phyloP scores from a whole-genome alignment of 495 filamentous ascomycete genomes.

The Aspergillus avenaceus region DNA sequence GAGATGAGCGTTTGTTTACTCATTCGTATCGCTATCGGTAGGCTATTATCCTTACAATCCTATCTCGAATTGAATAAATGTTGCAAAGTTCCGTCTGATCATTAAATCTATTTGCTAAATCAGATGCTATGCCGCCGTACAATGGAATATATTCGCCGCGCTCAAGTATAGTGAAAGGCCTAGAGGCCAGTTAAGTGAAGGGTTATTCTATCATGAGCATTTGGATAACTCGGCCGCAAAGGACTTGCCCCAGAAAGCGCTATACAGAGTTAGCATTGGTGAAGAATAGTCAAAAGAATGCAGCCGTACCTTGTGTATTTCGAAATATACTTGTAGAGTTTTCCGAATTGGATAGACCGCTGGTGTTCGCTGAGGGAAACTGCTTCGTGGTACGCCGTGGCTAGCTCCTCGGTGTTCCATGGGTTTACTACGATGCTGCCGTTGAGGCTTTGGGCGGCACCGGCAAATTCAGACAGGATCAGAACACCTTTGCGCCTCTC shows the following conservation, averaged over 20 bases:
- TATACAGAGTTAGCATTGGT: slow-evolving; percentile 25
- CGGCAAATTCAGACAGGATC: slow-evolving; percentile 93
- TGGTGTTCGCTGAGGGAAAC: slow-evolving; percentile 90
- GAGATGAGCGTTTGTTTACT: too few species aligned
- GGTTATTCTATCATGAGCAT: background rate
- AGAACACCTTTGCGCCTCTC: slow-evolving; percentile 82
- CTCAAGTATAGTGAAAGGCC: background rate
- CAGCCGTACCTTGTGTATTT: slow-evolving; percentile 76
- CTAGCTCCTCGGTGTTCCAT: slow-evolving; percentile 95
- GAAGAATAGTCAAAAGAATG: background rate
- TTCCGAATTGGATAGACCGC: slow-evolving; percentile 77
- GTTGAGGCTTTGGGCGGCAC: slow-evolving; percentile 88
- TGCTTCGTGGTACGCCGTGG: slow-evolving; percentile 86
- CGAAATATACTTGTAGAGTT: slow-evolving; percentile 88
- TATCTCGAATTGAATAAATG: background rate
- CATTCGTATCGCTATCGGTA: too few species aligned
- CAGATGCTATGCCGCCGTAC: background rate
- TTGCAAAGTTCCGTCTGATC: background rate
- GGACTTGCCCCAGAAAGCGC: slow-evolving; percentile 92
- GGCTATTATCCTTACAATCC: too few species aligned
- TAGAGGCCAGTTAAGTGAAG: background rate
- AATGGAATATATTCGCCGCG: background rate
- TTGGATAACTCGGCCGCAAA: slow-evolving; percentile 74
- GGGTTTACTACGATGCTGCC: slow-evolving; percentile 92
- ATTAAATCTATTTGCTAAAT: background rate